Percentiles rank a stretch among this genome's conserved stretches.
Evolutionary conservation across 148 eudicot species (phyloP).

Genomic region (Linanthus parryae): DNA sequence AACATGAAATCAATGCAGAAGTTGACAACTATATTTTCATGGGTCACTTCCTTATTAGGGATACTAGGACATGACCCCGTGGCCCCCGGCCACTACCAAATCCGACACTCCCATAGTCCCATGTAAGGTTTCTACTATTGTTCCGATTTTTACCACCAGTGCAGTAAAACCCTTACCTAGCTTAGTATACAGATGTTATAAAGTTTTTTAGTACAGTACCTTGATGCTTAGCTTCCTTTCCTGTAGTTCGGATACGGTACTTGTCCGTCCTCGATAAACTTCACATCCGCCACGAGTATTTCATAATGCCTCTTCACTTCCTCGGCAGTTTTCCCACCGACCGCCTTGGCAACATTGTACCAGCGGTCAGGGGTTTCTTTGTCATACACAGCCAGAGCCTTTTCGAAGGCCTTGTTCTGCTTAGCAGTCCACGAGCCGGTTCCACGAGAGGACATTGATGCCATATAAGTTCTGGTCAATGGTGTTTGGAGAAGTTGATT

Average conservation of each 20-base stretch:
- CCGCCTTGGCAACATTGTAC: constrained; percentile 33
- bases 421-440: constrained; percentile 36
- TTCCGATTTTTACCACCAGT: no score
- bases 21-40: neutral
- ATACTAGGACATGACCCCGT: neutral
- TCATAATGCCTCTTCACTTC: constrained; percentile 41
- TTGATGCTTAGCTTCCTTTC: no score
- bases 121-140: constrained; percentile 1
- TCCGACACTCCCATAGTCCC: constrained; percentile 7
- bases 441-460: constrained; percentile 30
- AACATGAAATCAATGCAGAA: no score
- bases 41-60: constrained; percentile 1
- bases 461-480: constrained; percentile 22
- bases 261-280: constrained; percentile 31
- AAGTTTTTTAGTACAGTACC: no score
- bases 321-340: constrained; percentile 35
- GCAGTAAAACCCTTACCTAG: no score
- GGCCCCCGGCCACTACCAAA: neutral
- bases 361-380: constrained; percentile 36
- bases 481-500: neutral
- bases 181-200: no score
- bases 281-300: constrained; percentile 28
- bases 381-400: constrained; percentile 38
- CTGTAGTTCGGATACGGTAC: constrained; percentile 37
- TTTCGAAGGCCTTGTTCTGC: constrained; percentile 34